Evolutionary conservation across 176 grass and related monocot species (phyloP).

Genomic region (Sorghum bicolor): DNA sequence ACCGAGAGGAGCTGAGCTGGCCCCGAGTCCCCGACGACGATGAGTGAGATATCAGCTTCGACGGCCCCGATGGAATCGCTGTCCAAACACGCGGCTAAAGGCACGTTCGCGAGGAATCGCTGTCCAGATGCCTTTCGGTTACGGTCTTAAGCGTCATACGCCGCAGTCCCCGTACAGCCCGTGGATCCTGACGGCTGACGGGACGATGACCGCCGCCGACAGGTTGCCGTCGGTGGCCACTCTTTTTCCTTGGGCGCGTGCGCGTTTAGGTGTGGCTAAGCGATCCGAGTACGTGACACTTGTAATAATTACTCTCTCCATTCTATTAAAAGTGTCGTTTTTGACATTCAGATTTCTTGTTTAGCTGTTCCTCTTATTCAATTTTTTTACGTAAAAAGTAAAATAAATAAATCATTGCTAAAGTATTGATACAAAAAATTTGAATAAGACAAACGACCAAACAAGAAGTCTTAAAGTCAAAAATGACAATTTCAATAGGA

Average conservation of each 20-base stretch:
- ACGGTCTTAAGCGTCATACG: not conserved
- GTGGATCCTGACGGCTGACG: constrained; percentile 1
- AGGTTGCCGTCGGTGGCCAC: not conserved
- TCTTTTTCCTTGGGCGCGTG: not conserved
- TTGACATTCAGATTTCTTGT: too few species aligned
- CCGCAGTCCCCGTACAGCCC: not conserved
- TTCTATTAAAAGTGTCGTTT: too few species aligned
- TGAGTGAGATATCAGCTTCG: constrained; percentile 1
- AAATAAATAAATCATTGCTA: too few species aligned
- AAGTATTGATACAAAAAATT: too few species aligned
- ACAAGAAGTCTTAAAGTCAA: too few species aligned
- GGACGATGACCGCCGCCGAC: not conserved
- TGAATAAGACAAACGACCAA: too few species aligned
- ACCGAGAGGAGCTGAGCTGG: not conserved
- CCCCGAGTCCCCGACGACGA: not conserved
- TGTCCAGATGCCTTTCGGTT: not conserved
- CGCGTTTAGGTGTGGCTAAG: not conserved
- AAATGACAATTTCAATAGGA: too few species aligned
- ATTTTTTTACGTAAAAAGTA: too few species aligned
- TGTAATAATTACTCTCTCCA: too few species aligned
- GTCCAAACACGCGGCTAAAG: not conserved
- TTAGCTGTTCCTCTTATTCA: too few species aligned
- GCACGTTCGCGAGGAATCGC: not conserved
- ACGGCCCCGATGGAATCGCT: not conserved
- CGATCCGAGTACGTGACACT: not conserved